These are phyloP conservation scores for Boletus edulis DNA, from an alignment of 768 basidiomycete species.

Conservation along the genomic window DNA sequence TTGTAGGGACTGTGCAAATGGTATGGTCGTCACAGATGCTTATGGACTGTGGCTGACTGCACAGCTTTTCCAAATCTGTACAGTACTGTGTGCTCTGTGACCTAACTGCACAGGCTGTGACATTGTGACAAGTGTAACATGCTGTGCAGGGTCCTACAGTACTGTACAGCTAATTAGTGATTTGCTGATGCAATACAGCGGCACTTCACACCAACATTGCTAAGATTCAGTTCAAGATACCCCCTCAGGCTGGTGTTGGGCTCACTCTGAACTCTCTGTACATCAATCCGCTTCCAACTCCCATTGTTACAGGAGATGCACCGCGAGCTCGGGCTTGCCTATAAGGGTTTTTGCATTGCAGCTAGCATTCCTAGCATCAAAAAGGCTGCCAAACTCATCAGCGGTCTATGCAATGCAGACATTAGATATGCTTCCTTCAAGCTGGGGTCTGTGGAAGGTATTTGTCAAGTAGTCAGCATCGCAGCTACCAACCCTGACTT, in stretches of 20 bases:
- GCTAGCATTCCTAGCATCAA: slow-evolving; percentile 96
- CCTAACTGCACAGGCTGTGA: no score
- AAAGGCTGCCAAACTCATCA: slow-evolving; percentile 96
- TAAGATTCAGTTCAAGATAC: slow-evolving; percentile 86
- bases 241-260: slow-evolving; percentile 70
- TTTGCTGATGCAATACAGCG: slow-evolving; percentile 76
- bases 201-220: slow-evolving; percentile 88
- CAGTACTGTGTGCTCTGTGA: no score
- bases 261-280: slow-evolving; percentile 94
- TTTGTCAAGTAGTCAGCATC: slow-evolving; percentile 95
- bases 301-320: slow-evolving; percentile 99
- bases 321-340: slow-evolving; percentile 77
- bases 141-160: no score
- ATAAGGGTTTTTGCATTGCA: slow-evolving; percentile 99
- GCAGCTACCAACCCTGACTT: slow-evolving; percentile 92
- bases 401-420: slow-evolving; percentile 72
- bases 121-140: no score
- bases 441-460: slow-evolving; percentile 96
- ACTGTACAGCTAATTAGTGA: no score
- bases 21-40: no score
- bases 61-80: no score
- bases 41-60: no score
- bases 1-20: no score
- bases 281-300: slow-evolving; percentile 98
- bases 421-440: slow-evolving; percentile 98